Conservation (phyloP, 1,284 basidiomycete species). For the Cryptococcus jaspeensis region DNA sequence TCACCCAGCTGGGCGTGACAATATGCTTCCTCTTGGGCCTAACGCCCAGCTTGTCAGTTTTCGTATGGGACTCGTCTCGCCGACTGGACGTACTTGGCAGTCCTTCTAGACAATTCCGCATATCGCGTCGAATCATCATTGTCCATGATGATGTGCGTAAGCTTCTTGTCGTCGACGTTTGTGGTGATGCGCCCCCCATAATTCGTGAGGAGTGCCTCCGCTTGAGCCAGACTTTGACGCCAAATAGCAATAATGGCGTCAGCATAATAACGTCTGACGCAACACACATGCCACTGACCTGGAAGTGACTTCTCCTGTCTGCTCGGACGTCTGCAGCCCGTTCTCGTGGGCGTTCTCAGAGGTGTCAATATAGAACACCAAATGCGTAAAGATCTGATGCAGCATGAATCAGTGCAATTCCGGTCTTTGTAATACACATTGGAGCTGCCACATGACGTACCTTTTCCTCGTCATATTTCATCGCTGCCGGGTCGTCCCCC, state of each 20-base stretch:
- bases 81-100: neutral
- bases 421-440: neutral
- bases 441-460: conserved; percentile 14
- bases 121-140: conserved; percentile 56
- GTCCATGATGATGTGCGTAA: conserved; percentile 82
- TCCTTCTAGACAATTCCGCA: conserved; percentile 60
- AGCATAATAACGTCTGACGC: conserved; percentile 4
- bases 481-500: conserved; percentile 65
- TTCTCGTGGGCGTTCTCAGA: conserved; percentile 66
- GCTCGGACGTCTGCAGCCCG: conserved; percentile 57
- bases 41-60: conserved; percentile 21
- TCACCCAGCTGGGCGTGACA: conserved; percentile 71
- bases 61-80: neutral
- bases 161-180: conserved; percentile 66
- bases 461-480: conserved; percentile 70
- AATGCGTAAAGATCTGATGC: conserved; percentile 62
- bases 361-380: conserved; percentile 85
- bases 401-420: neutral
- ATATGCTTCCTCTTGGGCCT: conserved; percentile 76
- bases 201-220: conserved; percentile 58
- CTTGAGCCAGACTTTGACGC: conserved; percentile 60
- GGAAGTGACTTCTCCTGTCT: conserved; percentile 23
- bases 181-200: conserved; percentile 69
- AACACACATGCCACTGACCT: neutral
- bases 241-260: neutral